Evolutionary conservation across 176 grass and related monocot species (phyloP).

Genomic region (Poa annua): DNA sequence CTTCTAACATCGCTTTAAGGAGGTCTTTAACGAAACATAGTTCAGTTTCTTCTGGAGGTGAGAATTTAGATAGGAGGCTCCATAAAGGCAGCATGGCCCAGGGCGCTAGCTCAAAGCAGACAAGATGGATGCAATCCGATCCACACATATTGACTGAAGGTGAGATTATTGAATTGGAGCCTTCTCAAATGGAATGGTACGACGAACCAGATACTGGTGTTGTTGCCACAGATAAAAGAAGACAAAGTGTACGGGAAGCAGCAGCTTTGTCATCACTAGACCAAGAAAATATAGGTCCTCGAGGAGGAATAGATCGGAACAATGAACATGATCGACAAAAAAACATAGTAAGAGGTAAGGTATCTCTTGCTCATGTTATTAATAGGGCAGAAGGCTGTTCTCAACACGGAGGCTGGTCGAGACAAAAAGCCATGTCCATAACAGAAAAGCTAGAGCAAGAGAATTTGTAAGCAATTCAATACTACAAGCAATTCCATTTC

Average conservation of each 20-base stretch:
- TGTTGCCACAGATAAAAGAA: constrained; percentile 41
- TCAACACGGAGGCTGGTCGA: constrained; percentile 68
- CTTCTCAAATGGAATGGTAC: constrained; percentile 47
- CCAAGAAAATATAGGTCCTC: constrained; percentile 37
- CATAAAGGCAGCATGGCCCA: constrained; percentile 42
- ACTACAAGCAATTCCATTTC: constrained; percentile 16
- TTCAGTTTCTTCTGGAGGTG: constrained; percentile 59
- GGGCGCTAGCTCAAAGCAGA: constrained; percentile 51
- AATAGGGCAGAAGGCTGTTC: constrained; percentile 64
- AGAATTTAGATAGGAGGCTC: constrained; percentile 58
- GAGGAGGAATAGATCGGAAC: constrained; percentile 40
- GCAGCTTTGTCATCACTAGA: constrained; percentile 44
- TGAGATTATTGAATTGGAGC: constrained; percentile 76
- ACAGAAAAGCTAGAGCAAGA: constrained; percentile 90
- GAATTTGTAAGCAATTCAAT: constrained; percentile 80
- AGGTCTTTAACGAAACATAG: constrained; percentile 68
- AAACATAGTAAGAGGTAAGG: constrained; percentile 64
- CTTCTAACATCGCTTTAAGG: constrained; percentile 59
- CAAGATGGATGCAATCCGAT: constrained; percentile 71
- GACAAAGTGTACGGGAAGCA: constrained; percentile 24
- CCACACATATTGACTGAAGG: constrained; percentile 95
- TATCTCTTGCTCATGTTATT: constrained; percentile 86
- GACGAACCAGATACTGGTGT: constrained; percentile 29
- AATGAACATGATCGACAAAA: constrained; percentile 42
- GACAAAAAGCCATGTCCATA: constrained; percentile 79